Evolutionary conservation across 768 basidiomycete genomes (phyloP), one percentile per base, ranked within the genome.

Genomic region (Pulveroboletus sp.): DNA sequence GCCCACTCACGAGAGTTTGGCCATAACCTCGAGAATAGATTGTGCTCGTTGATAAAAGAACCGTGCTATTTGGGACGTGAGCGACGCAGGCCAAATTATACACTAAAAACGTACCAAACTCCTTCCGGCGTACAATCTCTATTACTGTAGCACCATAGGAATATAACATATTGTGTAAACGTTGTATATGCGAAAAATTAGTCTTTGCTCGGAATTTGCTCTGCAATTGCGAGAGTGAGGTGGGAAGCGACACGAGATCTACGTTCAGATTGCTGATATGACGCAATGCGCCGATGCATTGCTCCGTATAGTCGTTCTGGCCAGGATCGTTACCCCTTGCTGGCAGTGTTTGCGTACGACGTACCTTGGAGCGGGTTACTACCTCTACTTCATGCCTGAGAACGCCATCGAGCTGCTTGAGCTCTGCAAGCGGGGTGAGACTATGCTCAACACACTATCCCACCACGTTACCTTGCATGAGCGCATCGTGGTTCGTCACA

Each of bases 61-160:
- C 24, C 79, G 77, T 39, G 81, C 90, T 91, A 49, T 32, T 27
- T 8, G 38, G 17, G 0, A n/a, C 0, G 14, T 65, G 41, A 63
- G 53, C 11, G 36, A 44, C 6, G 20, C 23, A 7, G 5, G 4
- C 45, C 31, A 37, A 7, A 25, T 31, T 20, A n/a, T 13, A 16
- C 34, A 24, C 23, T 43, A 46, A 7, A 27, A 46, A 66, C 84
- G 66, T 52, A 87, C 91, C 76, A 66, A 95, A 97, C 63, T 95
- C 91, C 58, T 90, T 90, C 46, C 95, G 75, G 49, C 95, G 76
- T 2, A 94, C 89, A 25, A 97, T 83, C 68, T 98, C 95, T 16
- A 94, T 78, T 9, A 97, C 78, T 0, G 93, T 92, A 2, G 90
- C 89, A 0, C 90, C 88, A 66, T 98, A 98, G 0, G 90, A 92